Evolutionary conservation across 2,329 filamentous ascomycete genomes (phyloP), one percentile per base, ranked within the genome.

Genomic region (Diaporthe batatas): DNA sequence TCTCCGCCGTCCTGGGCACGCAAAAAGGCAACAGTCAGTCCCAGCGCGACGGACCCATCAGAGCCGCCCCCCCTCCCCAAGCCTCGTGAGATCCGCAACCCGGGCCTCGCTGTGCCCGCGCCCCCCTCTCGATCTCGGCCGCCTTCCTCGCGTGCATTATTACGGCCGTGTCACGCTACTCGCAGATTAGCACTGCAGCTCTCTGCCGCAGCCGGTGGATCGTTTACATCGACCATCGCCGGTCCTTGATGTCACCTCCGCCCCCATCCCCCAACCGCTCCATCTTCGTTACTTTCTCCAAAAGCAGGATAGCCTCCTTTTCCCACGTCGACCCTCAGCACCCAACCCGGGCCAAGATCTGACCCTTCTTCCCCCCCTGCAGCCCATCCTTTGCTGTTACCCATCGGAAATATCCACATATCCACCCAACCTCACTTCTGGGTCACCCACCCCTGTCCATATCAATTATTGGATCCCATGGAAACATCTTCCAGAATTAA

Each of bases 271-370:
- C 62, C 55, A 47, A 25, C 32, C 62, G 62, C 34, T 39, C 54
- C 64, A 39, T 34, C 21, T 59, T 72, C 70, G 70, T 74, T 29
- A 68, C 55, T 72, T 72, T 70, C 32, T 53, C 70, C 70, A 29
- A 57, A 74, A 68, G 14, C 18, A 70, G 73, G 18, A 72, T 72
- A 74, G 70, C 62, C 42, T 39, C 25, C 34, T 42, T 39, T 44
- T 8, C 16, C 29, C 55, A 25, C 32, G 23, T 51, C 42, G 54
- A 49, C 53, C 44, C 42, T 49, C 44, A 47, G 18, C 68, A 29
- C 23, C 68, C 68, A 59, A 49, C 32, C 68, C 18, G 68, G 39
- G 39, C 44, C 53, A 70, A 70, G 32, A 58, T 51, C 53, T 58
- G 67, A 57, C 7, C 67, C 57, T 23, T 11, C 10, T 29, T 2